phyloP scores from a whole-genome alignment of 2,329 filamentous ascomycete genomes.

The Colletotrichum aenigma region DNA sequence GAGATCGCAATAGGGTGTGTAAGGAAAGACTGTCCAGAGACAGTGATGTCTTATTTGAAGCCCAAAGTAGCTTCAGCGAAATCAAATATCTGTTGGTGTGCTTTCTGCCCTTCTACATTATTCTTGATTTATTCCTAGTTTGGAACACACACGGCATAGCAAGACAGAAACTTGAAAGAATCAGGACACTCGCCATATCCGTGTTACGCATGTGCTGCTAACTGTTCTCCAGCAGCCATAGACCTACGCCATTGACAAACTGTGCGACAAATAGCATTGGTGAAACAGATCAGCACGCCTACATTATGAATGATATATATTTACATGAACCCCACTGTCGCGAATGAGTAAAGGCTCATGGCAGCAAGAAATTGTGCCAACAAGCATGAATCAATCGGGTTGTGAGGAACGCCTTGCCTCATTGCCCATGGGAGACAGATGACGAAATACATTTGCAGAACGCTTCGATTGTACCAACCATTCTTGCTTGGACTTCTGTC shows the following conservation, averaged over 20 bases:
- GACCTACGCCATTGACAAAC: background rate
- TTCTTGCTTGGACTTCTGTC: fast-evolving
- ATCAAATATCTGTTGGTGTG: fast-evolving
- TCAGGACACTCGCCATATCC: fast-evolving
- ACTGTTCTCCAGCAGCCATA: fast-evolving
- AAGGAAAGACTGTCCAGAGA: background rate
- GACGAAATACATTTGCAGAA: background rate
- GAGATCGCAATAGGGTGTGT: fast-evolving
- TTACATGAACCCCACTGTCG: fast-evolving
- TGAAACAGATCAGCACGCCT: fast-evolving
- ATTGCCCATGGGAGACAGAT: fast-evolving
- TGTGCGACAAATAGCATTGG: too few species aligned
- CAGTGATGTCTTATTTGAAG: fast-evolving
- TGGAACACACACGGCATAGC: background rate
- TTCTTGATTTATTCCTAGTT: background rate
- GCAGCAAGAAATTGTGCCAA: background rate
- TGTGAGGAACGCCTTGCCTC: fast-evolving
- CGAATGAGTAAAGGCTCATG: fast-evolving
- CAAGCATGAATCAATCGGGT: fast-evolving
- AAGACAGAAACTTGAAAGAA: fast-evolving
- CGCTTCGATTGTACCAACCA: background rate
- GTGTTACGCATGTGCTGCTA: background rate
- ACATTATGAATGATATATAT: fast-evolving
- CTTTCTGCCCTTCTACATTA: background rate
- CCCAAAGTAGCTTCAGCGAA: fast-evolving